A percentile compares a stretch with the other conserved stretches of the same genome.
These are phyloP conservation scores for Rhododendron simsii DNA, from an alignment of 148 eudicot species.

Conservation along the genomic window DNA sequence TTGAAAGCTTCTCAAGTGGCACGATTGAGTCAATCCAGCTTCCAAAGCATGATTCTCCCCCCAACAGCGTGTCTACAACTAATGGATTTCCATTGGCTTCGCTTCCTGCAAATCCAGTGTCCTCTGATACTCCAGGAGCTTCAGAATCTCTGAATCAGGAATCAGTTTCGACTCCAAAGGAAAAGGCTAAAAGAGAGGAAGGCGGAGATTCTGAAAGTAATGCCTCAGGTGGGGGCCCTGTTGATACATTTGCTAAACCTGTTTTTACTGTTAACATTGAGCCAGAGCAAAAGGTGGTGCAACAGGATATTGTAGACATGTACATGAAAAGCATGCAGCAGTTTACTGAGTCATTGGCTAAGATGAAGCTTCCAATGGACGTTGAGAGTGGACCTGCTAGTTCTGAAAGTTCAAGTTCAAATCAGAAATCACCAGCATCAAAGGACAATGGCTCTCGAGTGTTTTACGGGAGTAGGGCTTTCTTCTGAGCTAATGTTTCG, in stretches of 20 bases:
- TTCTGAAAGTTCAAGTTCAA: constrained; percentile 63
- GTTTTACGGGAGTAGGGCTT: constrained; percentile 94
- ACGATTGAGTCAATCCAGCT: constrained; percentile 25
- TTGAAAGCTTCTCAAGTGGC: constrained; percentile 47
- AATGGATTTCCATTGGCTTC: constrained; percentile 51
- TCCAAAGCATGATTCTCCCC: constrained; percentile 55
- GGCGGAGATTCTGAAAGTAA: constrained; percentile 49
- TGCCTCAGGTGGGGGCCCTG: constrained; percentile 19
- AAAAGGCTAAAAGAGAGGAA: constrained; percentile 27
- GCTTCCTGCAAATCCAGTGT: constrained; percentile 48
- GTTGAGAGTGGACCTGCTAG: constrained; percentile 50
- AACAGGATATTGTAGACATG: constrained; percentile 95
- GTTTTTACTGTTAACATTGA: constrained; percentile 48
- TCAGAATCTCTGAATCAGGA: constrained; percentile 46
- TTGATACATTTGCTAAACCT: constrained; percentile 38
- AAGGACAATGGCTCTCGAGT: constrained; percentile 71
- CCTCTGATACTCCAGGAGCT: constrained; percentile 47
- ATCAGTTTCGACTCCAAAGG: constrained; percentile 37
- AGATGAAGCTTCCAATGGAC: constrained; percentile 97
- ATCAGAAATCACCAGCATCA: constrained; percentile 51
- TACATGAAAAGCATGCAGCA: constrained; percentile 99
- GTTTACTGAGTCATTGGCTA: constrained; percentile 81
- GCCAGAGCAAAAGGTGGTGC: constrained; percentile 76
- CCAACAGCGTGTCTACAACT: constrained; percentile 64
- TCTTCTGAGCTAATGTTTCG: constrained; percentile 56